Evolutionary conservation across 768 basidiomycete species (phyloP).

Genomic region (Mycena amicta): DNA sequence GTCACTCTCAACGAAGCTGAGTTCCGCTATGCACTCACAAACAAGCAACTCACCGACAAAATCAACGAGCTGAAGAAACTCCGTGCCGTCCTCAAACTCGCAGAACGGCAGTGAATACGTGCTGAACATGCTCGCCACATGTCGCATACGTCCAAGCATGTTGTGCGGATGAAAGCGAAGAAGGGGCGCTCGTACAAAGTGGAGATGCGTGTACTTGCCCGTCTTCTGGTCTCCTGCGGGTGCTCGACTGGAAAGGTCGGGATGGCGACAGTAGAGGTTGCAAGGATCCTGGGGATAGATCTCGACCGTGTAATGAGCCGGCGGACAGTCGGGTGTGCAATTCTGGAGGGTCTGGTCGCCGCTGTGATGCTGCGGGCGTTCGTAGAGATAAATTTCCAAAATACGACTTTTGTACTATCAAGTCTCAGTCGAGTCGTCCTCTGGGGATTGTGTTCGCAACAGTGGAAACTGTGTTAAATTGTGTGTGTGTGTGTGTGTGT

Average conservation of each 20-base stretch:
- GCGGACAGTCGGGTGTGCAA: conserved; percentile 7
- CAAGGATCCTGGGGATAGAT: conserved; percentile 7
- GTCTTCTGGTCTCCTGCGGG: conserved; percentile 10
- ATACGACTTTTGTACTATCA: too few relatives aligned
- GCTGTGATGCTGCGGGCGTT: too few relatives aligned
- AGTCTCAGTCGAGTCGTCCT: too few relatives aligned
- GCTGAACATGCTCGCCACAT: not conserved
- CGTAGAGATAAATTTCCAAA: too few relatives aligned
- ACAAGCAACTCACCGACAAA: not conserved
- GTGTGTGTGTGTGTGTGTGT: too few relatives aligned
- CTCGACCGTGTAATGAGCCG: conserved; percentile 14
- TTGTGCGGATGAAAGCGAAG: conserved; percentile 11
- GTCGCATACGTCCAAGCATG: conserved; percentile 4
- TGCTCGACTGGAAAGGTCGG: conserved; percentile 14
- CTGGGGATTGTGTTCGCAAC: too few relatives aligned
- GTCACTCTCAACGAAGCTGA: not conserved
- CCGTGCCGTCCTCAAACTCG: not conserved
- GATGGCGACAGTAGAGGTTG: conserved; percentile 12
- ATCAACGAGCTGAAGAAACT: too few relatives aligned
- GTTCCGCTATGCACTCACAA: not conserved
- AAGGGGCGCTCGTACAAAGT: conserved; percentile 9
- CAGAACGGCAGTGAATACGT: not conserved
- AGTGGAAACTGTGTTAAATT: too few relatives aligned
- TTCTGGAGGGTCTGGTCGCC: conserved; percentile 16
- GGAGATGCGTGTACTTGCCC: conserved; percentile 9